phyloP scores from a whole-genome alignment of 2,329 filamentous ascomycete genomes.

The Apiospora arundinis region DNA sequence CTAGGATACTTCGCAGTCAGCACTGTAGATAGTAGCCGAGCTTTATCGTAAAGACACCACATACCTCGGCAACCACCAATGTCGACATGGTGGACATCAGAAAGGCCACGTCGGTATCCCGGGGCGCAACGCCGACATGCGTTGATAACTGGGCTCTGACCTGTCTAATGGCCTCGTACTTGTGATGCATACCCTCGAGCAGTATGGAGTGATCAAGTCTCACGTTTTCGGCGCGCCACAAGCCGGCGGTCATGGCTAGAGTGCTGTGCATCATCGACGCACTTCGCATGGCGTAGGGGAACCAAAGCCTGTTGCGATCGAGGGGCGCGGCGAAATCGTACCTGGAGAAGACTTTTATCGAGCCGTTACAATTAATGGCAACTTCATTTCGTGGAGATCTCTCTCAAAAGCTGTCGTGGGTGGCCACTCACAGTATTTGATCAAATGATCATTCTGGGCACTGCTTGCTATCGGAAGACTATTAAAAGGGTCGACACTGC shows the following conservation, averaged over 20 bases:
- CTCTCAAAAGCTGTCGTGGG: background rate
- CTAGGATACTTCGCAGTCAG: background rate
- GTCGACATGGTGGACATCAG: conserved; percentile 26
- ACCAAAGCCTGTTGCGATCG: conserved; percentile 22
- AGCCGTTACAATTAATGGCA: background rate
- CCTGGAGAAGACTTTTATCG: background rate
- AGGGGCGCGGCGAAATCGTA: conserved; percentile 18
- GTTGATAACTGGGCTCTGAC: conserved; percentile 15
- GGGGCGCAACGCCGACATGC: background rate
- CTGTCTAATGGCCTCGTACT: conserved; percentile 24
- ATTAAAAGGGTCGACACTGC: conserved; percentile 21
- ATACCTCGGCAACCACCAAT: conserved; percentile 25
- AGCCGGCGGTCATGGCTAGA: conserved; percentile 23
- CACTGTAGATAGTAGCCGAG: too few species aligned
- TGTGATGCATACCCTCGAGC: conserved; percentile 26
- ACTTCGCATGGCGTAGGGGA: conserved; percentile 25
- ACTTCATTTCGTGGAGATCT: background rate
- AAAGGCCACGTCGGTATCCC: background rate
- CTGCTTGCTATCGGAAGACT: conserved; percentile 18
- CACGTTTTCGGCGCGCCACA: conserved; percentile 24
- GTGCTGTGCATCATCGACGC: conserved; percentile 27
- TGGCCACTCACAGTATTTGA: conserved; percentile 23
- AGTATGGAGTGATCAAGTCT: conserved; percentile 21
- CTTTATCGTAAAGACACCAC: background rate
- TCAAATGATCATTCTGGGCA: conserved; percentile 19